Percentiles rank a stretch among this genome's conserved stretches.
These are phyloP conservation scores for Ananas comosus DNA, from an alignment of 176 grass and related monocot genomes.

Conservation along the genomic window DNA sequence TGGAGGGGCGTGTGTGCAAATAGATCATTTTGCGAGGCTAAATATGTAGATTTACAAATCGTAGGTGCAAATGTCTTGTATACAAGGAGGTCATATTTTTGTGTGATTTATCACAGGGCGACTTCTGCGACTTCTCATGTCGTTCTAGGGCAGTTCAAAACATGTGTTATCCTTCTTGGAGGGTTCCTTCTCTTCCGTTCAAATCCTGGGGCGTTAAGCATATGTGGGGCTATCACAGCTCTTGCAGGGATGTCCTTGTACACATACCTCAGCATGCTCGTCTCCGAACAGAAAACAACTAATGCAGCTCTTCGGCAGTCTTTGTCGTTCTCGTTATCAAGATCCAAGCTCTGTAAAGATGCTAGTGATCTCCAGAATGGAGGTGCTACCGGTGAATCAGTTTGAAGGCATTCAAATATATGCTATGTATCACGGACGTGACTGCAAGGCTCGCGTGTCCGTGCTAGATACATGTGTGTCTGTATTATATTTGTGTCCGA, in stretches of 20 bases:
- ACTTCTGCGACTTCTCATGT: constrained; percentile 14
- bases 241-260: constrained; percentile 17
- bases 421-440: too few species aligned
- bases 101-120: constrained; percentile 4
- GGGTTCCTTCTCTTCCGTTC: constrained; percentile 7
- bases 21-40: too few species aligned
- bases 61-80: background rate
- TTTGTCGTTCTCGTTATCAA: background rate
- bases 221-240: constrained; percentile 13
- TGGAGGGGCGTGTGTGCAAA: too few species aligned
- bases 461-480: too few species aligned
- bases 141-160: constrained; percentile 1
- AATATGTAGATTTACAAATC: background rate
- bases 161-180: constrained; percentile 16
- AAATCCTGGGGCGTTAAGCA: constrained; percentile 1
- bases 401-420: background rate
- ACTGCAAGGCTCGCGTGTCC: too few species aligned
- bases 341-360: background rate
- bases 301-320: background rate
- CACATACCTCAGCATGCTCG: constrained; percentile 5
- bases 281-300: background rate
- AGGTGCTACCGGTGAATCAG: background rate
- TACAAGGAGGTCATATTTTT: background rate
- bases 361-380: background rate
- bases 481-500: too few species aligned